phyloP scores from a whole-genome alignment of 495 filamentous ascomycete species.

The Xylaria flabelliformis region DNA sequence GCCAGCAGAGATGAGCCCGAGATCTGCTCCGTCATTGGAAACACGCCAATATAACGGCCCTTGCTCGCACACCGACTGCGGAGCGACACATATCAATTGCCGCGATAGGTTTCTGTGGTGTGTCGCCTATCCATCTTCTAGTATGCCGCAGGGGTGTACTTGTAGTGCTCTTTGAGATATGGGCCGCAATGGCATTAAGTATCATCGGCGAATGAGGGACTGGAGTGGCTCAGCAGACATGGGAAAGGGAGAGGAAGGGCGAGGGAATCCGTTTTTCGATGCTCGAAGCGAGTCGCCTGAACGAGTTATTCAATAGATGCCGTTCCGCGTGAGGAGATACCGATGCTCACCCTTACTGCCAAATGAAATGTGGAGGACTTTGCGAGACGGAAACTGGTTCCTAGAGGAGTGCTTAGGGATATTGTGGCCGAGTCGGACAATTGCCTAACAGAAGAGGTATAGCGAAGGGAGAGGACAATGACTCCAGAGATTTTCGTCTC shows the following conservation, averaged over 20 bases:
- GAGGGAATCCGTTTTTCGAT: not conserved
- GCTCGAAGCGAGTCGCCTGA: not conserved
- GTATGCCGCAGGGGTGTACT: conserved; percentile 12
- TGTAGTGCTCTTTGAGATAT: conserved; percentile 8
- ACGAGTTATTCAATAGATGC: not conserved
- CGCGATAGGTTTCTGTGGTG: conserved; percentile 4
- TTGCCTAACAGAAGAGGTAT: not conserved
- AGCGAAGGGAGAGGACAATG: not conserved
- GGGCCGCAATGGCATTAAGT: too few relatives aligned
- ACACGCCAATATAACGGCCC: conserved; percentile 9
- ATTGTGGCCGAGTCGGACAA: not conserved
- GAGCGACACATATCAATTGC: conserved; percentile 2
- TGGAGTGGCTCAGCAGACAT: not conserved
- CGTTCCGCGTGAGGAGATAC: not conserved
- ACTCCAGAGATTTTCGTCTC: not conserved
- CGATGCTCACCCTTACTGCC: not conserved
- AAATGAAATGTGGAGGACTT: not conserved
- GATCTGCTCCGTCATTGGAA: not conserved
- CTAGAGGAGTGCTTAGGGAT: not conserved
- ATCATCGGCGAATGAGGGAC: not conserved
- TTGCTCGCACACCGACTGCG: conserved; percentile 20
- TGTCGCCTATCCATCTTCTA: not conserved
- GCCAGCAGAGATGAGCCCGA: not conserved
- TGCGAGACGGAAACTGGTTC: not conserved
- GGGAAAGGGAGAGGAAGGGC: not conserved